Conservation (phyloP, 2,329 filamentous ascomycete species). For the Alternaria novae-zelandiae region DNA sequence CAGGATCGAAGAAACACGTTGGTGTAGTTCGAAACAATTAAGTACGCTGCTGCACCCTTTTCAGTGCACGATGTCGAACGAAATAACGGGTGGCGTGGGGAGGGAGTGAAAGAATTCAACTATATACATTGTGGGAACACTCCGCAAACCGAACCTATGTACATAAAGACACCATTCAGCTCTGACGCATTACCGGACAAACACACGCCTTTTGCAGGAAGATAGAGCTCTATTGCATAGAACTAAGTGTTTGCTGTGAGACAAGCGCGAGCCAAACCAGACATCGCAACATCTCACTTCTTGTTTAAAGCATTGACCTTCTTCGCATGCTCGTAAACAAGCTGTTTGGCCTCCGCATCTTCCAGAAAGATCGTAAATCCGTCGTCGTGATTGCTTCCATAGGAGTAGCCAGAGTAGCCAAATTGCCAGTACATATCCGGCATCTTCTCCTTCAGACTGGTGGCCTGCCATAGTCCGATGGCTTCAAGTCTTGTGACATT, state of each 20-base stretch:
- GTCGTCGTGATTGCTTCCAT: slow-evolving; percentile 62
- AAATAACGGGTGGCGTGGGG: neutral
- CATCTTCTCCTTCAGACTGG: slow-evolving; percentile 56
- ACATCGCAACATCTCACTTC: neutral
- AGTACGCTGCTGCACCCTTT: neutral
- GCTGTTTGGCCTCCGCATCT: slow-evolving; percentile 12
- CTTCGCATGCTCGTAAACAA: neutral
- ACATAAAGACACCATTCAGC: neutral
- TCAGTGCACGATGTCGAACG: neutral
- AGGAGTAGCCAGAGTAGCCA: slow-evolving; percentile 59
- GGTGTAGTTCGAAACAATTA: neutral
- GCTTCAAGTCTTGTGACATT: slow-evolving; percentile 56
- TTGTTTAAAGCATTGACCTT: neutral
- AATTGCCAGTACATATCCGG: slow-evolving; percentile 65
- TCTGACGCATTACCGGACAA: neutral
- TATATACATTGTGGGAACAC: neutral
- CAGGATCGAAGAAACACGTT: neutral
- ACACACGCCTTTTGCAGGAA: neutral
- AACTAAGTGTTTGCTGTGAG: neutral
- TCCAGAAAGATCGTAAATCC: slow-evolving; percentile 65
- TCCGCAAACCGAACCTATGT: neutral
- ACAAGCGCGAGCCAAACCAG: neutral
- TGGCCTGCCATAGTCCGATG: slow-evolving; percentile 59
- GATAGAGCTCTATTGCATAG: neutral
- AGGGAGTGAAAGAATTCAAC: neutral